A percentile compares a stretch with the other conserved stretches of the same genome.
phyloP scores from a whole-genome alignment of 208 protist species.

The Herpetomonas tarakana region DNA sequence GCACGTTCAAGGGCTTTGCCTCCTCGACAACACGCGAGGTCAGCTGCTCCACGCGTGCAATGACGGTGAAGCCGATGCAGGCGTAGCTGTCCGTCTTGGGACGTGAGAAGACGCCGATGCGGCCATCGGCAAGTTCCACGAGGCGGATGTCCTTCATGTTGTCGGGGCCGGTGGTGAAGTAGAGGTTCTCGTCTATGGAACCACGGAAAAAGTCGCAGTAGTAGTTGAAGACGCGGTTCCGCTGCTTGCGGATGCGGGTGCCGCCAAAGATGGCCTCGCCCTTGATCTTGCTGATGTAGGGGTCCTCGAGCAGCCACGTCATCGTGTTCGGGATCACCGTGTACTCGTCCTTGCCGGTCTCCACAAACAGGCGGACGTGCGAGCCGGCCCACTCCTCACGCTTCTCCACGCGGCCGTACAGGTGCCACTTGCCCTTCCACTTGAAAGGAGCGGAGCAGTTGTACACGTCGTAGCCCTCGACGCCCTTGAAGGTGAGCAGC shows the following conservation, averaged over 20 bases:
- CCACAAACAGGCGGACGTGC: slow-evolving; percentile 44
- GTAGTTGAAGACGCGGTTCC: slow-evolving; percentile 13
- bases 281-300: slow-evolving; percentile 13
- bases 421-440: slow-evolving; percentile 43
- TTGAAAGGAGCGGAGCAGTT: slow-evolving; percentile 66
- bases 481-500: slow-evolving; percentile 53
- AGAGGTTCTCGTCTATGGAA: not conserved
- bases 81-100: slow-evolving; percentile 1
- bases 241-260: slow-evolving; percentile 18
- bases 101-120: slow-evolving; percentile 22
- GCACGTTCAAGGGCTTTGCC: slow-evolving; percentile 25
- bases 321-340: slow-evolving; percentile 26
- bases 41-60: slow-evolving; percentile 2
- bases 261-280: slow-evolving; percentile 16
- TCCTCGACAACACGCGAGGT: not conserved
- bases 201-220: slow-evolving; percentile 21
- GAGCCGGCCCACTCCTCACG: slow-evolving; percentile 59
- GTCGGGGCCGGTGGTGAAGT: slow-evolving; percentile 21
- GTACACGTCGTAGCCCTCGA: slow-evolving; percentile 69
- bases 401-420: slow-evolving; percentile 57
- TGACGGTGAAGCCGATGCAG: slow-evolving; percentile 15
- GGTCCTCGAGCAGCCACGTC: slow-evolving; percentile 18
- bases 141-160: slow-evolving; percentile 27
- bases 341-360: slow-evolving; percentile 59
- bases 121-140: slow-evolving; percentile 16